Percentiles rank a stretch among this genome's conserved stretches.
Conservation (phyloP, 2,329 filamentous ascomycete species). For the Colletotrichum sp. region DNA sequence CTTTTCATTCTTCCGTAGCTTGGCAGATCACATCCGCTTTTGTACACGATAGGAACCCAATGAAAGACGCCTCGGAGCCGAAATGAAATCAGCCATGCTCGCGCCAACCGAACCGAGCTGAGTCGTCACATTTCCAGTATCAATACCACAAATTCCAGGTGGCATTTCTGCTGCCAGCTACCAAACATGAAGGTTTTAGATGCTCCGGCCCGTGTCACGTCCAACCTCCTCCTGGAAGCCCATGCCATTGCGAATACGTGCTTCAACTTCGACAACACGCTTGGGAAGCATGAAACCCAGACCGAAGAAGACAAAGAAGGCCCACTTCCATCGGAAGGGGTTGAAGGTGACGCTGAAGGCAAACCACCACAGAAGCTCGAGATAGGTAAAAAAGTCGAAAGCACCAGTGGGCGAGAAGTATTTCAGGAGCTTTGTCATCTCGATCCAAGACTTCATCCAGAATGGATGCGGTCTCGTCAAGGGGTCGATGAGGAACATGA, state of each 20-base stretch:
- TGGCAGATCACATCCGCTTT: not conserved
- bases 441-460: constrained; percentile 88
- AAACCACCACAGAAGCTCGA: constrained; percentile 87
- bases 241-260: constrained; percentile 59
- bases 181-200: constrained; percentile 24
- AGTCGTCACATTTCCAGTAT: not conserved
- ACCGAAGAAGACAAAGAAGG: constrained; percentile 80
- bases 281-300: constrained; percentile 71
- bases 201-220: constrained; percentile 35
- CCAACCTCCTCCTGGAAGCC: constrained; percentile 37
- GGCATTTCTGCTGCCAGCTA: not conserved
- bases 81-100: not conserved
- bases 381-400: constrained; percentile 90
- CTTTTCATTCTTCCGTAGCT: not conserved
- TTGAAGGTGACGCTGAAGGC: constrained; percentile 79
- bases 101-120: not conserved
- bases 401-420: constrained; percentile 71
- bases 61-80: not conserved
- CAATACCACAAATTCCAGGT: not conserved
- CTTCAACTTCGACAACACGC: constrained; percentile 70
- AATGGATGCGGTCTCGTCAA: constrained; percentile 72
- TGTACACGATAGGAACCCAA: not conserved
- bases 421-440: constrained; percentile 80
- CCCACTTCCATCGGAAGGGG: constrained; percentile 92
- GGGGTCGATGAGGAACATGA: constrained; percentile 86